Base-by-base conservation (phyloP, 495 filamentous ascomycete genomes). In the Xylaria palmicola region DNA sequence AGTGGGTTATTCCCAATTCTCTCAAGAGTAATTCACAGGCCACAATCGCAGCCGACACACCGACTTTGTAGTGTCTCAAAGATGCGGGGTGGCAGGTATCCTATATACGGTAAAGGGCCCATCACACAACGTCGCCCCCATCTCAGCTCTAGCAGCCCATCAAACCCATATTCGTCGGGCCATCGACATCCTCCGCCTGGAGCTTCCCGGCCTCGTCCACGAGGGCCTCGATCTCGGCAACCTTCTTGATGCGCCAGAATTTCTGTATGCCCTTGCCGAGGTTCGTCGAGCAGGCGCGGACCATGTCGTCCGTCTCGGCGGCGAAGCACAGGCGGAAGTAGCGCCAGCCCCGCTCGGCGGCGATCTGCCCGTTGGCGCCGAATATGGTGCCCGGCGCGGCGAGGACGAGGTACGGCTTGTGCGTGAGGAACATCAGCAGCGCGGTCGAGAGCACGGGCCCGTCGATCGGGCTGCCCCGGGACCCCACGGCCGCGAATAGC, bases 251-350 rank as follows among this genome's bases (percentile, higher is more conserved):
- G 62, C 79, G 74, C 88, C 90, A 97, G 70, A 97, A 97, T 20
- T 75, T 77, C 52, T 83, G 77, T 45, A 90, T 81, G 0, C 88
- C 93, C 17, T 85, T 77, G 3, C 83, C 84, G 65, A 95, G 85
- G 55, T 88, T 70, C 64, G 80, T 68, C 6, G 83, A 86, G 47
- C 84, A 81, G 12, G 66, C 62, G 20, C 75, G 78, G 22, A 96
- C 78, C 44, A 88, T 85, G 4, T 89, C 85, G 54, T 88, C 86
- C 32, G 83, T 75, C 68, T 91, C 86, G 7, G 92, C 92, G 13
- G 91, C 90, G 75, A 97, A 97, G 72, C 92, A 94, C 13, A 97
- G 63, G n/a, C 93, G 76, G 66, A 85, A 85, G 65, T 82, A 93
- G 57, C 79, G 79, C 80, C 85, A 90, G 2, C 85, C 86, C 22